Base-by-base conservation (phyloP, 768 basidiomycete genomes). In the Hydnum rufescens region DNA sequence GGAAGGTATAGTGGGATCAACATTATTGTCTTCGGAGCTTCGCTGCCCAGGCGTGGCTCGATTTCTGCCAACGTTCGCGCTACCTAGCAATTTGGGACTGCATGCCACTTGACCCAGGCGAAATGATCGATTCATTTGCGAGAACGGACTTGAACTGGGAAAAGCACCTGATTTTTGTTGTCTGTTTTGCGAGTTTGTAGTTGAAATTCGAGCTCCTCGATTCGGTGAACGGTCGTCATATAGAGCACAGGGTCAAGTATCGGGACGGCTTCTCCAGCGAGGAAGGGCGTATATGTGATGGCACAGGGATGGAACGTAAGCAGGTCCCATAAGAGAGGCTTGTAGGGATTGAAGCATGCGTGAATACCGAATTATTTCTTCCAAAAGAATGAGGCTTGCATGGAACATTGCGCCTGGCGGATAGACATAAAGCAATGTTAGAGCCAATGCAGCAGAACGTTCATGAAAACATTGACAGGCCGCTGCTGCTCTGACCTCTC, bases 21-120 rank as follows among this genome's bases (percentile, higher is more conserved):
- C 34, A 19, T 39, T 8, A 19, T 19, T 8, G 19, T 8, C 34
- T 39, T 39, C 34, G n/a, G n/a, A n/a, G n/a, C n/a, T n/a, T n/a
- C 19, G 34, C 63, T 86, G 83, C 67, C 87, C 86, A 55, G 80
- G 76, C 64, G 78, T 85, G 4, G 84, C 81, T 26, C 53, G 89
- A 68, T 63, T 85, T 87, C 62, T 84, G 82, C 86, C 86, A 89
- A 36, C 83, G 73, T 65, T 88, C 86, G 26, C 81, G 75, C 65
- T 83, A 88, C 59, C 82, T 80, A 22, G 71, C 69, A 57, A 87
- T 85, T 74, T 85, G 82, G 6, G 75, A 69, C 77, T 80, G 83
- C n/a, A n/a, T n/a, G n/a, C n/a, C n/a, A n/a, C n/a, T n/a, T n/a
- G n/a, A n/a, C n/a, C n/a, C n/a, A n/a, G n/a, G n/a, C n/a, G n/a